Evolutionary conservation across 352 stramenopile genomes (phyloP).

Genomic region (Phytopythium vexans): DNA sequence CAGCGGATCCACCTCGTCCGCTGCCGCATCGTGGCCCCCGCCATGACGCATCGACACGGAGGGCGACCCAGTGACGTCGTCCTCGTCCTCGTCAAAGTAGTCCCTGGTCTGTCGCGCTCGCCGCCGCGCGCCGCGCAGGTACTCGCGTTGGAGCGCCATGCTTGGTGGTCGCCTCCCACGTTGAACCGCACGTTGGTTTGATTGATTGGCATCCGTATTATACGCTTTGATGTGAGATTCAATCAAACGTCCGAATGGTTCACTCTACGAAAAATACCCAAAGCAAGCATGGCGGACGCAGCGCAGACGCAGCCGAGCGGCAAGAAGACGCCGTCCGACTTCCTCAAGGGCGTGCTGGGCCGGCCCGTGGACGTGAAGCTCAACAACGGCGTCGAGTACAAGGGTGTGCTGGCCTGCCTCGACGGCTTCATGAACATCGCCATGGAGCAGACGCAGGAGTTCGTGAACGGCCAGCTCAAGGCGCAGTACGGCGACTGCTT

Average conservation of each 20-base stretch:
- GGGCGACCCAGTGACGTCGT: conserved; percentile 18
- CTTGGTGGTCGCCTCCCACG: conserved; percentile 9
- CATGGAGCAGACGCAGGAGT: conserved; percentile 99
- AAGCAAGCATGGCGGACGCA: conserved; percentile 28
- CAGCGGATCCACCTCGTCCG: conserved; percentile 74
- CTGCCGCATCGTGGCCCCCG: conserved; percentile 3
- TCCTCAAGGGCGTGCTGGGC: conserved; percentile 92
- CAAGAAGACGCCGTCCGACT: conserved; percentile 90
- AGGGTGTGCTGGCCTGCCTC: conserved; percentile 97
- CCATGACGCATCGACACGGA: no score
- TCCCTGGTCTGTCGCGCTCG: conserved; percentile 35
- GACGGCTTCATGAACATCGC: conserved; percentile 99
- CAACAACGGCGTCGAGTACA: conserved; percentile 99
- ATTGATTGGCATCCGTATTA: not conserved
- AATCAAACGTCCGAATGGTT: conserved; percentile 4
- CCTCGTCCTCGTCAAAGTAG: conserved; percentile 74
- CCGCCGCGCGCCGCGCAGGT: conserved; percentile 52
- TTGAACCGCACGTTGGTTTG: conserved; percentile 2
- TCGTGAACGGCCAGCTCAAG: conserved; percentile 98
- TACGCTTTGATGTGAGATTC: not conserved
- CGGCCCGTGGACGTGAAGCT: conserved; percentile 98
- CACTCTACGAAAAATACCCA: conserved; percentile 1
- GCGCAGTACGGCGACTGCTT: conserved; percentile 99
- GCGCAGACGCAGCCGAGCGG: conserved; percentile 19
- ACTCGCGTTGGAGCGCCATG: conserved; percentile 52